These are phyloP conservation scores for Trifolium dubium DNA, from an alignment of 306 rosid species.

Conservation along the genomic window DNA sequence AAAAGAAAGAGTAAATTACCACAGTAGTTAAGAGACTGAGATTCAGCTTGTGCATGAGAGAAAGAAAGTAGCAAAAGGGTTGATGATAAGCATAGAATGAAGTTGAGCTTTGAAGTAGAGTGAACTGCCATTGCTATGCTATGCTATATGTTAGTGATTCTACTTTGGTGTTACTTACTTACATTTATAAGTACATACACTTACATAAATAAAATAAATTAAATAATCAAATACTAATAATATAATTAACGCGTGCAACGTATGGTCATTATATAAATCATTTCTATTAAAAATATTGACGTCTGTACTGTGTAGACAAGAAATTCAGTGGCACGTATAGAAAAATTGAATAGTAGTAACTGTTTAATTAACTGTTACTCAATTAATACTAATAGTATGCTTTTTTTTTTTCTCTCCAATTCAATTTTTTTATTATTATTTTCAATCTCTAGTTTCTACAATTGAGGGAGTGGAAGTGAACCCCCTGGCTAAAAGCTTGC, in stretches of 20 bases:
- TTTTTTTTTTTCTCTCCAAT: no score
- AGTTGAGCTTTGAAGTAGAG: constrained; percentile 30
- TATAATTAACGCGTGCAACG: not conserved
- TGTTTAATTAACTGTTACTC: no score
- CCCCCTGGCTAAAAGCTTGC: no score
- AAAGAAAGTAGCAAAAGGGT: constrained; percentile 39
- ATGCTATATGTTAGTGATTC: not conserved
- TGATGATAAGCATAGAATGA: constrained; percentile 47
- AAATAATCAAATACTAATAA: not conserved
- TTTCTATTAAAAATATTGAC: not conserved
- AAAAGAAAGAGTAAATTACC: constrained; percentile 43
- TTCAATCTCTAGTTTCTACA: no score
- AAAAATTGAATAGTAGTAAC: no score
- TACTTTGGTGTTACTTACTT: no score
- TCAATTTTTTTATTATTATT: no score
- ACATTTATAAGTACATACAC: no score
- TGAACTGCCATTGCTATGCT: constrained; percentile 49
- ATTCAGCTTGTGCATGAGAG: constrained; percentile 41
- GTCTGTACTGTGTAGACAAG: not conserved
- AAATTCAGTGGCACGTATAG: no score
- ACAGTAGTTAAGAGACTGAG: constrained; percentile 62
- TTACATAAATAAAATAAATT: not conserved
- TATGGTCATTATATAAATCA: not conserved
- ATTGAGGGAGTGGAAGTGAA: no score
- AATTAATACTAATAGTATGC: no score